Conservation (phyloP, 306 rosid genomes). For the Prunus fruticosa region DNA sequence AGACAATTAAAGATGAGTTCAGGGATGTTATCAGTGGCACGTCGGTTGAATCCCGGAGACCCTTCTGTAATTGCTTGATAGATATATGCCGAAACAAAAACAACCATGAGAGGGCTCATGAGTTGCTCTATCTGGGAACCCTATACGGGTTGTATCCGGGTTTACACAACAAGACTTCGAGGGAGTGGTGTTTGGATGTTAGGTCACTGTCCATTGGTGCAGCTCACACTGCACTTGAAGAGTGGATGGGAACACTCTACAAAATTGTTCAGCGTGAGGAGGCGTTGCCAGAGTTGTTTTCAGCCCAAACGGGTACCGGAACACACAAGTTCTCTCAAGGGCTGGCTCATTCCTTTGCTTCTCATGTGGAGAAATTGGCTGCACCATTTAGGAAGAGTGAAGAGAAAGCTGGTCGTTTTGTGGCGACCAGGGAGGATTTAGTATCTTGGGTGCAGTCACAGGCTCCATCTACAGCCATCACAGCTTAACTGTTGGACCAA, state of each 20-base stretch:
- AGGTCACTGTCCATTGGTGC: slow-evolving; percentile 85
- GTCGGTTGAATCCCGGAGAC: slow-evolving; percentile 65
- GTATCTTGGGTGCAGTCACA: slow-evolving; percentile 75
- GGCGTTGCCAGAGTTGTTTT: slow-evolving; percentile 53
- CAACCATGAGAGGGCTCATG: slow-evolving; percentile 73
- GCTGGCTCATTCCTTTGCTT: slow-evolving; percentile 65
- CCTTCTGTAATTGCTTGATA: slow-evolving; percentile 92
- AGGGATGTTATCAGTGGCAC: slow-evolving; percentile 50
- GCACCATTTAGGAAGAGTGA: slow-evolving; percentile 75
- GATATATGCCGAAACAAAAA: slow-evolving; percentile 75
- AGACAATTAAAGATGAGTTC: slow-evolving; percentile 63
- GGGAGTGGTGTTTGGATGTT: slow-evolving; percentile 86
- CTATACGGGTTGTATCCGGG: slow-evolving; percentile 81
- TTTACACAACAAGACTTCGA: slow-evolving; percentile 62
- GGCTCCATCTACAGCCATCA: slow-evolving; percentile 15
- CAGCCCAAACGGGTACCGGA: slow-evolving; percentile 84
- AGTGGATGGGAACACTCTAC: slow-evolving; percentile 83
- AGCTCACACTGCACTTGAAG: slow-evolving; percentile 84
- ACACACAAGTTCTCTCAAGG: slow-evolving; percentile 83
- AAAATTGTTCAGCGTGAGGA: slow-evolving; percentile 62
- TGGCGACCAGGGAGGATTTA: slow-evolving; percentile 74
- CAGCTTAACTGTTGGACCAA: not conserved
- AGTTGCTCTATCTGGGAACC: slow-evolving; percentile 87
- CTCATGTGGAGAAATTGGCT: slow-evolving; percentile 68
- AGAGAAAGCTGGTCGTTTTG: slow-evolving; percentile 66